Evolutionary conservation across 495 filamentous ascomycete genomes (phyloP).

Genomic region (Xylaria venustula): DNA sequence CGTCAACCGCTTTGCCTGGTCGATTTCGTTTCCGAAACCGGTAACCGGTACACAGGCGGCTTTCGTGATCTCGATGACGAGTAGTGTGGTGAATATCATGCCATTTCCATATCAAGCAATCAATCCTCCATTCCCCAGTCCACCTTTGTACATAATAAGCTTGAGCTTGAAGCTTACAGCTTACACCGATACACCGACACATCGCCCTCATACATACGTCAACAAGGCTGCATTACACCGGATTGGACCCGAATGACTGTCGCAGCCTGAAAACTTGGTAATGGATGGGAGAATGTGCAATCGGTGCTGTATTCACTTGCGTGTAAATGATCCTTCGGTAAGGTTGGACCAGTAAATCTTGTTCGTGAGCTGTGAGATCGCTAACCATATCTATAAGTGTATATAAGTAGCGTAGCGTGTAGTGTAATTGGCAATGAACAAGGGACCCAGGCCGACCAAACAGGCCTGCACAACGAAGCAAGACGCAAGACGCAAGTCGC

Average conservation of each 20-base stretch:
- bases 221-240: conserved; percentile 3
- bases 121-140: neutral
- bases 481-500: too few species aligned
- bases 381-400: too few species aligned
- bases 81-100: neutral
- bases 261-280: neutral
- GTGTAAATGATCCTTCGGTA: neutral
- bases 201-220: neutral
- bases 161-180: neutral
- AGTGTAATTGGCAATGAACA: neutral
- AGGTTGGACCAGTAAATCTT: too few species aligned
- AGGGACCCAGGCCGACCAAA: neutral
- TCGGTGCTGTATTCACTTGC: too few species aligned
- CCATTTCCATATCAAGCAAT: neutral
- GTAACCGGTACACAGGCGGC: too few species aligned
- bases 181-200: too few species aligned
- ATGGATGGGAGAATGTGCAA: neutral
- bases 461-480: neutral
- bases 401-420: too few species aligned
- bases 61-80: conserved; percentile 2
- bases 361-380: too few species aligned
- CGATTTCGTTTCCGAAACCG: too few species aligned
- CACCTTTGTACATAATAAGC: neutral
- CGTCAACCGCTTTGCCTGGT: too few species aligned
- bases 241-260: neutral